Percentiles rank a stretch among this genome's conserved stretches.
Conservation (phyloP, 192 early-diverging fungal genomes). For the Coemansia asiatica region DNA sequence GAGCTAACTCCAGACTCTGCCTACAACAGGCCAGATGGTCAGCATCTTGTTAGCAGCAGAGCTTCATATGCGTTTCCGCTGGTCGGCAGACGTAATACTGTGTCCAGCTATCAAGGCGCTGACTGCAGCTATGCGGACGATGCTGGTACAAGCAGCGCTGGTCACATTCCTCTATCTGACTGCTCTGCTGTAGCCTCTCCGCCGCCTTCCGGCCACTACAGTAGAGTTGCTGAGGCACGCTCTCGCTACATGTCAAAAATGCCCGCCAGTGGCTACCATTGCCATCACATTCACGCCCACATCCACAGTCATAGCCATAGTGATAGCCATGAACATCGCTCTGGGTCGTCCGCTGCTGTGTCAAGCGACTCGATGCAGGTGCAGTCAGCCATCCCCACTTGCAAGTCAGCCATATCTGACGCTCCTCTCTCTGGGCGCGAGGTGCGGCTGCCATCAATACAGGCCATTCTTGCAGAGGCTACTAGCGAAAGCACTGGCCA, state of each 20-base stretch:
- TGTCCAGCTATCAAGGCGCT: conserved; percentile 3
- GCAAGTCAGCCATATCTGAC: conserved; percentile 1
- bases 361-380: background rate
- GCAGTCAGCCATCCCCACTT: conserved; percentile 2
- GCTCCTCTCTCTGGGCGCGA: background rate
- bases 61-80: background rate
- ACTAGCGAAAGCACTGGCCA: background rate
- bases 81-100: conserved; percentile 5
- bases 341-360: background rate
- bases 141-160: background rate
- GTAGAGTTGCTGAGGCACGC: conserved; percentile 16
- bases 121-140: background rate
- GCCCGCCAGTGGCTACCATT: conserved; percentile 11
- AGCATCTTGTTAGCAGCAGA: background rate
- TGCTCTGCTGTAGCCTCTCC: conserved; percentile 6
- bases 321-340: background rate
- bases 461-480: conserved; percentile 27
- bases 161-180: background rate
- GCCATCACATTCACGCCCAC: background rate
- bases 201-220: background rate
- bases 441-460: conserved; percentile 41
- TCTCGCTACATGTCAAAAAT: conserved; percentile 21
- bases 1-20: background rate
- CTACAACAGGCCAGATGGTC: background rate
- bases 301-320: background rate